These are phyloP conservation scores for Globisporangium orthogonon DNA, from an alignment of 352 stramenopile species.

Conservation along the genomic window DNA sequence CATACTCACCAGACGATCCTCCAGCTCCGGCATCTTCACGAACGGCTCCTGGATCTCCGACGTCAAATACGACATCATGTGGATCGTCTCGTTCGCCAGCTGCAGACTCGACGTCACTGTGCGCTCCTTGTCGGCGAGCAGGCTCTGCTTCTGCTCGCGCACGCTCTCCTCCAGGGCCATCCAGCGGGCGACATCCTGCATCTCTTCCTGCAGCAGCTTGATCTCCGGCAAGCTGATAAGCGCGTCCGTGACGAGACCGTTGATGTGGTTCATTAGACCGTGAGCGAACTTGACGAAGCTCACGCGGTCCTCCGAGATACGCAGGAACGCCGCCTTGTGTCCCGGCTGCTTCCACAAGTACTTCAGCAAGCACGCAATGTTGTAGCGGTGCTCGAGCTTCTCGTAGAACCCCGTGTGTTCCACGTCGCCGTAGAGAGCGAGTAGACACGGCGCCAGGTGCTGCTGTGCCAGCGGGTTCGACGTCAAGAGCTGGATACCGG, in stretches of 20 bases:
- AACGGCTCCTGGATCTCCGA: constrained; percentile 94
- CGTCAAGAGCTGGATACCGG: constrained; percentile 55
- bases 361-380: constrained; percentile 96
- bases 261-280: constrained; percentile 99
- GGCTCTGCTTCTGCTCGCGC: constrained; percentile 82
- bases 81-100: constrained; percentile 96
- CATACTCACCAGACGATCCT: constrained; percentile 94
- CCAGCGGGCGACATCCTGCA: constrained; percentile 70
- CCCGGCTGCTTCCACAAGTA: constrained; percentile 94
- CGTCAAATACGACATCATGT: constrained; percentile 97
- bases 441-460: constrained; percentile 91
- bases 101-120: constrained; percentile 91
- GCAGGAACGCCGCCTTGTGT: constrained; percentile 92
- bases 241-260: constrained; percentile 92
- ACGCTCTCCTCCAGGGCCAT: constrained; percentile 87
- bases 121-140: constrained; percentile 86
- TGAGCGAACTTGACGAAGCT: constrained; percentile 98
- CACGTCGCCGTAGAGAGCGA: constrained; percentile 97
- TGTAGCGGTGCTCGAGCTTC: constrained; percentile 94
- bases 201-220: constrained; percentile 90
- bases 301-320: constrained; percentile 89
- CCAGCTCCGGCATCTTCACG: constrained; percentile 89
- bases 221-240: constrained; percentile 96
- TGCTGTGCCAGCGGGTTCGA: constrained; percentile 64
- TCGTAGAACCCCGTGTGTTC: constrained; percentile 98